A percentile compares a stretch with the other conserved stretches of the same genome.
Conservation (phyloP, 2,329 filamentous ascomycete genomes). For the Neurospora sp. region DNA sequence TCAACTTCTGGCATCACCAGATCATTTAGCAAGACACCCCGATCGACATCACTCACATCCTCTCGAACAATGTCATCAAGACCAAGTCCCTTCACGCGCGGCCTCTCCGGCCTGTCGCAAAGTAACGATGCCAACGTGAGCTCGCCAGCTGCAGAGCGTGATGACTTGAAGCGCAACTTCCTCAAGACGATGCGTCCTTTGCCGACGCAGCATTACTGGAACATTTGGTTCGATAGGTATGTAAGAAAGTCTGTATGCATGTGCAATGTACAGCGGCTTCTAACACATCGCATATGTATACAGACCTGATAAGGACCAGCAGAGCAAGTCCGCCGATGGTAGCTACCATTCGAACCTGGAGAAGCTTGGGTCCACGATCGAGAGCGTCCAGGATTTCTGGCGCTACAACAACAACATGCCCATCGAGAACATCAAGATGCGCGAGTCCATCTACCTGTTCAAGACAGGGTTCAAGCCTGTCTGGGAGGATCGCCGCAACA, state of each 20-base stretch:
- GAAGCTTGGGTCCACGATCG: constrained; percentile 55
- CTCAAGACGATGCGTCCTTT: constrained; percentile 62
- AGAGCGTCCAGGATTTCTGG: constrained; percentile 79
- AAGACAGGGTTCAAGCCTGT: constrained; percentile 66
- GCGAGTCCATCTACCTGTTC: constrained; percentile 71
- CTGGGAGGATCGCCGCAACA: constrained; percentile 82
- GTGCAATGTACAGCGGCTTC: neutral
- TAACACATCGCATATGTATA: neutral
- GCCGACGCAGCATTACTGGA: constrained; percentile 72
- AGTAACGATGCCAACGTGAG: constrained; percentile 48
- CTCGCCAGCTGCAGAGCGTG: constrained; percentile 63
- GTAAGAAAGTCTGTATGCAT: constrained; percentile 6
- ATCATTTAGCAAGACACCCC: neutral
- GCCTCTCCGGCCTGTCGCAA: constrained; percentile 52
- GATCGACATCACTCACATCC: neutral
- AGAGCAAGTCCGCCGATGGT: constrained; percentile 20
- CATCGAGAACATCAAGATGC: constrained; percentile 64
- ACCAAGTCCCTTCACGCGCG: constrained; percentile 51
- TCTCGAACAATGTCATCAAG: constrained; percentile 41
- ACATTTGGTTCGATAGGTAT: constrained; percentile 57
- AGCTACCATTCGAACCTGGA: constrained; percentile 47
- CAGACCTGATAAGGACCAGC: constrained; percentile 35
- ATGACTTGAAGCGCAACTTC: constrained; percentile 76
- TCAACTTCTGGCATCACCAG: neutral
- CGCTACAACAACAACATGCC: constrained; percentile 74